These are phyloP conservation scores for Diaporthe sp. DNA, from an alignment of 2,329 filamentous ascomycete species.

Conservation along the genomic window DNA sequence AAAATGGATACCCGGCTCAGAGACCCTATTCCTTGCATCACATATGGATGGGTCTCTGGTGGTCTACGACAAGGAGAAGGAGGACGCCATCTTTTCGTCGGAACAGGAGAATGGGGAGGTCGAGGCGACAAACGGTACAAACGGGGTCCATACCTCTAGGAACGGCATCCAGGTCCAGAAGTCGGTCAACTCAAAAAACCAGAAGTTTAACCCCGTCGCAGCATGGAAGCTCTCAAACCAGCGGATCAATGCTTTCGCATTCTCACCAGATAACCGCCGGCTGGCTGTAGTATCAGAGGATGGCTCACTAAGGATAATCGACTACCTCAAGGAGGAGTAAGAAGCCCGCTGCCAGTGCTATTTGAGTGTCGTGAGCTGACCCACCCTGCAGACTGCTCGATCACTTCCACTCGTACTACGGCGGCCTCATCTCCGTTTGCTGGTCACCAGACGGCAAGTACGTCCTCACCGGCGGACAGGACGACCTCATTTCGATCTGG, in stretches of 20 bases:
- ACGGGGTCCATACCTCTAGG: slow-evolving; percentile 50
- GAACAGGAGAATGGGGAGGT: slow-evolving; percentile 83
- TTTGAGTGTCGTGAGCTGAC: slow-evolving; percentile 23
- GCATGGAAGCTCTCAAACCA: slow-evolving; percentile 95
- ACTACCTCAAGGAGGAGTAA: slow-evolving; percentile 91
- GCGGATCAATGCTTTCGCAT: slow-evolving; percentile 90
- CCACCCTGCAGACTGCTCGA: slow-evolving; percentile 76
- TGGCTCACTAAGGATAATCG: slow-evolving; percentile 88
- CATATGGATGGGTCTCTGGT: slow-evolving; percentile 93
- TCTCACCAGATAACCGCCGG: slow-evolving; percentile 90
- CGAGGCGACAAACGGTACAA: slow-evolving; percentile 53
- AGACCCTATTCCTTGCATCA: slow-evolving; percentile 91
- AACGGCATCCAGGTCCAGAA: slow-evolving; percentile 82
- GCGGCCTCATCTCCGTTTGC: slow-evolving; percentile 91
- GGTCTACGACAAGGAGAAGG: slow-evolving; percentile 98
- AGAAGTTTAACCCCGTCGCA: slow-evolving; percentile 92
- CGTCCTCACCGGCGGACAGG: slow-evolving; percentile 93
- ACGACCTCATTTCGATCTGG: slow-evolving; percentile 97
- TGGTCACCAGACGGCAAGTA: slow-evolving; percentile 99
- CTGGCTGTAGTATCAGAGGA: slow-evolving; percentile 94
- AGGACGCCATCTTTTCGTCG: slow-evolving; percentile 83
- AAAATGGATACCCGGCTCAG: slow-evolving; percentile 93
- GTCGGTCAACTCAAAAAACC: slow-evolving; percentile 93
- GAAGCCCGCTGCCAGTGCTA: slow-evolving; percentile 48
- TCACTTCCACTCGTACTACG: slow-evolving; percentile 92